Evolutionary conservation across 441 rosid species (phyloP), one percentile per base, ranked within the genome.

Genomic region (Francoa sonchifolia): DNA sequence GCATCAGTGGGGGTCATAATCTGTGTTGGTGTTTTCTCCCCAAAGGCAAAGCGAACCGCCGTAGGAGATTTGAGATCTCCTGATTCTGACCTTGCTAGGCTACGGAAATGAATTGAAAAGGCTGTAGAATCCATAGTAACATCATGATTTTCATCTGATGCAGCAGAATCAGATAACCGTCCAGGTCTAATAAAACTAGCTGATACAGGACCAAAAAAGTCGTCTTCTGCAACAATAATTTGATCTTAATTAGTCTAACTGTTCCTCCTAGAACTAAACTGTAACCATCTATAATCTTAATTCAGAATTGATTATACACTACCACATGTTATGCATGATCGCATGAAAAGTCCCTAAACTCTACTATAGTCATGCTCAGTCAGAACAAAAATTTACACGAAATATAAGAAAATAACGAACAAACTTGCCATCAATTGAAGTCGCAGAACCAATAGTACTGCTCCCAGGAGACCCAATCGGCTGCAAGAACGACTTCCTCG

Each of bases 81-180:
- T 13, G 75, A 59, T 33, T 77, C 85, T 0, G 95, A 81, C 58
- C 57, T 74, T 1, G 63, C 79, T 53, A 92, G 83, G 65, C 96
- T 83, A 14, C 68, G 79, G 44, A 65, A 90, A 69, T 86, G 96
- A 85, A 90, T 69, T 2, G 99, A 90, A 59, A 90, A 90, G 15
- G 80, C 78, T 0, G 95, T 83, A 0, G 99, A 87, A 60, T 92
- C 99, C 96, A 92, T 82, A 0, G 97, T 86, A 16, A 81, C 26
- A 22, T 92, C 99, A 32, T 75, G 78, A 52, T 70, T 72, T 34
- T 75, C 88, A 57, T 80, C 85, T 6, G 94, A 70, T 6, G 73
- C 73, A 28, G 71, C 69, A 56, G 79, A 58, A 43, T 73, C 92
- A 4, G 86, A 92, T 14, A 78, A 58, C 48, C 76, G 48, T 28